A percentile compares a stretch with the other conserved stretches of the same genome.
phyloP scores from a whole-genome alignment of 108 stramenopile genomes.

The Bacterosira constricta region DNA sequence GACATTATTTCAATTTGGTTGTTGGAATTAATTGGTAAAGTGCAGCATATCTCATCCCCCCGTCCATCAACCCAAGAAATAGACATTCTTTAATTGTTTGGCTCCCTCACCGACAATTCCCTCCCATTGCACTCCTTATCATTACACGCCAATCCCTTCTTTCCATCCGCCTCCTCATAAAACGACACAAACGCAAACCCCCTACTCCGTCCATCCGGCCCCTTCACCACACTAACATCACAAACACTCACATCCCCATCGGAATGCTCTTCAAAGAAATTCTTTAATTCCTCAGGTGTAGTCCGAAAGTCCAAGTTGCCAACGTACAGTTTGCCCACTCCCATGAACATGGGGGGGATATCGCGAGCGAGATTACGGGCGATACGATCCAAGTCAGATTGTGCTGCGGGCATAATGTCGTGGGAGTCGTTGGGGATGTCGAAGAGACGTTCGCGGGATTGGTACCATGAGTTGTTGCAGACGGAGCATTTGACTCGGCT shows the following conservation, averaged over 20 bases:
- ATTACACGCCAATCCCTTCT: slow-evolving; percentile 53
- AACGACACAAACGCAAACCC: slow-evolving; percentile 89
- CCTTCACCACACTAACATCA: slow-evolving; percentile 61
- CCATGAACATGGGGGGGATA: slow-evolving; percentile 52
- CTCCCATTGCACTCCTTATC: slow-evolving; percentile 69
- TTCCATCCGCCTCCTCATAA: slow-evolving; percentile 48
- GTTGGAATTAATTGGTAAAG: too few relatives aligned
- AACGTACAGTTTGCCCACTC: slow-evolving; percentile 77
- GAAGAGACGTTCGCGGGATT: slow-evolving; percentile 75
- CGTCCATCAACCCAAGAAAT: too few relatives aligned
- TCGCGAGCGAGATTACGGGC: slow-evolving; percentile 61
- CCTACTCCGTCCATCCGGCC: slow-evolving; percentile 66
- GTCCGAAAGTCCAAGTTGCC: slow-evolving; percentile 81
- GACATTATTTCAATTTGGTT: too few relatives aligned
- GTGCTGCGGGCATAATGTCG: slow-evolving; percentile 58
- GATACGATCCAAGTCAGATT: slow-evolving; percentile 67
- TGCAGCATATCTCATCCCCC: too few relatives aligned
- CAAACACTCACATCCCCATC: slow-evolving; percentile 20
- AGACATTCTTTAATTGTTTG: slow-evolving; percentile 45
- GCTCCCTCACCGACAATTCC: slow-evolving; percentile 58
- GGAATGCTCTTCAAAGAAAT: slow-evolving; percentile 59
- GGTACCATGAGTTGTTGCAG: slow-evolving; percentile 81
- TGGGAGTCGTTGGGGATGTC: slow-evolving; percentile 54
- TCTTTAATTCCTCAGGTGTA: slow-evolving; percentile 54
- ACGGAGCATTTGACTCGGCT: slow-evolving; percentile 82